Conservation (phyloP, 2,329 filamentous ascomycete genomes). For the Hirsutella minnesotensis region DNA sequence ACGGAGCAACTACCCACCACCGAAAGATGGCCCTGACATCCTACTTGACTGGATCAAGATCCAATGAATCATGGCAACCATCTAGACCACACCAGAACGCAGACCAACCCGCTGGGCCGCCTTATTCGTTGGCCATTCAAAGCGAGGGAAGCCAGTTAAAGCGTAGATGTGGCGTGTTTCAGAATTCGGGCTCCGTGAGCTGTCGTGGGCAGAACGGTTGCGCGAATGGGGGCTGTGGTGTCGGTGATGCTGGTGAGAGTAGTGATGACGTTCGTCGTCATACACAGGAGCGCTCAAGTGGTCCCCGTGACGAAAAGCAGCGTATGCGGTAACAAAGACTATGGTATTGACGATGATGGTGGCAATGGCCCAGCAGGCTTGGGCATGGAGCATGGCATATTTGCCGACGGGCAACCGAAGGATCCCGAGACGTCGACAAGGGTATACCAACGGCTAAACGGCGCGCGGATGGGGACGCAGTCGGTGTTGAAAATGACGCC, state of each 20-base stretch:
- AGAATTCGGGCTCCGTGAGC: no score
- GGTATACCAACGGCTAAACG: slow-evolving; percentile 37
- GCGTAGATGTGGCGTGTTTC: no score
- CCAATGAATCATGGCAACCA: no score
- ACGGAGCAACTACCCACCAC: no score
- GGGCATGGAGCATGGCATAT: slow-evolving; percentile 82
- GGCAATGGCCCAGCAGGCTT: slow-evolving; percentile 80
- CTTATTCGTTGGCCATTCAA: no score
- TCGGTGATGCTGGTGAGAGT: slow-evolving; percentile 24
- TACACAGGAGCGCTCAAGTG: slow-evolving; percentile 31
- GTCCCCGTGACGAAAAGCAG: slow-evolving; percentile 51
- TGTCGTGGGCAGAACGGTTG: no score
- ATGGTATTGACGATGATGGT: slow-evolving; percentile 82
- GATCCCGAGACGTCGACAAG: slow-evolving; percentile 43
- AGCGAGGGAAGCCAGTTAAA: no score
- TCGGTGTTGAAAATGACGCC: slow-evolving; percentile 48
- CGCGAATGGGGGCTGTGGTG: not conserved
- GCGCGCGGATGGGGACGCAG: slow-evolving; percentile 51
- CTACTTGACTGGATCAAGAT: no score
- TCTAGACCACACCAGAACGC: no score
- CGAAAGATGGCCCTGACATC: no score
- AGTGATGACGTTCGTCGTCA: slow-evolving; percentile 13
- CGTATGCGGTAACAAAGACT: slow-evolving; percentile 64
- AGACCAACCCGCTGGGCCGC: no score
- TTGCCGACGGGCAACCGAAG: slow-evolving; percentile 39